phyloP scores from a whole-genome alignment of 495 filamentous ascomycete species.

The Penicillium bovifimosum region DNA sequence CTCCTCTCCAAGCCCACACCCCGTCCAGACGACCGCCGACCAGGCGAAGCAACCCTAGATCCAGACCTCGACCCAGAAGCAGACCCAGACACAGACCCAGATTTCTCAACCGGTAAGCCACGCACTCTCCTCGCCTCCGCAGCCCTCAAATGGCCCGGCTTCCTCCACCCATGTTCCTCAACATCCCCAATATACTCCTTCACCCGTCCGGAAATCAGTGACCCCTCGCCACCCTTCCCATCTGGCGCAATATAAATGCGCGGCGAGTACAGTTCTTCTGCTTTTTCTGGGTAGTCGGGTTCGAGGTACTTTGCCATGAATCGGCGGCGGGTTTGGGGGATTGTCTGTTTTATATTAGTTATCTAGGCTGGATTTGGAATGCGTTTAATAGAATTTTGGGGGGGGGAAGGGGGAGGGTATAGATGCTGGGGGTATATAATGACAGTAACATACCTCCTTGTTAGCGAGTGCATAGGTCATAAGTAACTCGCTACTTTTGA shows the following conservation, averaged over 20 bases:
- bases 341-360: constrained; percentile 17
- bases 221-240: background rate
- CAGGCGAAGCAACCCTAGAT: too few species aligned
- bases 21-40: too few species aligned
- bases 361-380: too few species aligned
- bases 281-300: constrained; percentile 23
- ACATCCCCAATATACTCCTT: constrained; percentile 11
- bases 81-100: too few species aligned
- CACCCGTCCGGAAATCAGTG: background rate
- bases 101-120: background rate
- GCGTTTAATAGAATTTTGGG: constrained; percentile 1
- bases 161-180: constrained; percentile 16
- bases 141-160: constrained; percentile 9
- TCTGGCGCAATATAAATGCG: constrained; percentile 22
- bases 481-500: constrained; percentile 33
- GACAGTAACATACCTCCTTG: constrained; percentile 30
- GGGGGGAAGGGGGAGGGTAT: background rate
- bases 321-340: constrained; percentile 38
- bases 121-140: background rate
- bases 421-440: too few species aligned
- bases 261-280: constrained; percentile 27
- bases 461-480: constrained; percentile 30
- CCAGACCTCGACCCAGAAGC: too few species aligned
- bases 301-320: constrained; percentile 34
- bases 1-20: too few species aligned